Conservation (phyloP, 331 rosid species). For the Phaseolus coccineus region DNA sequence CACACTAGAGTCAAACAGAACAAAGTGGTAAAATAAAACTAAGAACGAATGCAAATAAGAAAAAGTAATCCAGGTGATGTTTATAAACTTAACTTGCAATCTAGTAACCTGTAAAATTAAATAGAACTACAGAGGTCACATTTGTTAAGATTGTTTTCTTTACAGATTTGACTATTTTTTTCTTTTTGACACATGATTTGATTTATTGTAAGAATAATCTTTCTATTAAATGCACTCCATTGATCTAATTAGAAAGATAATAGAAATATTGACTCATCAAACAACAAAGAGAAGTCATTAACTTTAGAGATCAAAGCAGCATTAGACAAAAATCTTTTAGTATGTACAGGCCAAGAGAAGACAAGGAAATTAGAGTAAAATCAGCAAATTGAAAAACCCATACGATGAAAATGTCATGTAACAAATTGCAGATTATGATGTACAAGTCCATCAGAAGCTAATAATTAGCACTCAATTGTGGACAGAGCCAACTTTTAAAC, state of each 20-base stretch:
- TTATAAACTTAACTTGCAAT: background rate
- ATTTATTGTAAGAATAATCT: background rate
- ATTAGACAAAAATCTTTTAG: constrained; percentile 8
- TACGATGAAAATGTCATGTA: background rate
- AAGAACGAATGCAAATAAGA: background rate
- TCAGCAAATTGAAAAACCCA: background rate
- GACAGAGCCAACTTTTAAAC: constrained; percentile 15
- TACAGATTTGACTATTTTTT: constrained; percentile 1
- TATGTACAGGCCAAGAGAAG: background rate
- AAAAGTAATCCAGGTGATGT: background rate
- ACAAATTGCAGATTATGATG: background rate
- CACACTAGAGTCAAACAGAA: background rate
- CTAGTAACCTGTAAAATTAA: background rate
- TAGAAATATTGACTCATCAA: constrained; percentile 8
- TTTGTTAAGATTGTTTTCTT: background rate
- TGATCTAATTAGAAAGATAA: constrained; percentile 22
- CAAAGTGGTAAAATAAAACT: constrained; percentile 1
- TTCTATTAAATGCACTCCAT: background rate
- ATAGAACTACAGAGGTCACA: background rate
- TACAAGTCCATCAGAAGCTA: background rate
- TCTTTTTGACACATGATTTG: background rate
- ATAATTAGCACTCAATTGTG: background rate
- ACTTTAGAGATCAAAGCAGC: constrained; percentile 14
- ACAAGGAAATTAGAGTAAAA: constrained; percentile 13
- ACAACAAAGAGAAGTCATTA: constrained; percentile 7